Evolutionary conservation across 345 rosid genomes (phyloP).

Genomic region (Toxicodendron radicans): DNA sequence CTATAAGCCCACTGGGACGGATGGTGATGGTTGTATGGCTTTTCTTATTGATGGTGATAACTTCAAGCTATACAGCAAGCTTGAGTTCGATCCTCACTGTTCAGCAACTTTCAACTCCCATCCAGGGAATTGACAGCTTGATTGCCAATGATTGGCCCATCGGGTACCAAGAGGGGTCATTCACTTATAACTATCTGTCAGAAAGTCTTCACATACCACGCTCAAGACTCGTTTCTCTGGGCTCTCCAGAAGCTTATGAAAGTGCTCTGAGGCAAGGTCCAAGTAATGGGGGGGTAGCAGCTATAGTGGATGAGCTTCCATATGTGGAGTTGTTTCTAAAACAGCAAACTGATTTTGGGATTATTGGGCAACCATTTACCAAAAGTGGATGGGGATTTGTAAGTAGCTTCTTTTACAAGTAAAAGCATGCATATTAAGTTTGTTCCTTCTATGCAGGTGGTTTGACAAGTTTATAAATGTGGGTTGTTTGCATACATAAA

Average conservation of each 20-base stretch:
- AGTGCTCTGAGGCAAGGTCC: slow-evolving; percentile 72
- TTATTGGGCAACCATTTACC: slow-evolving; percentile 76
- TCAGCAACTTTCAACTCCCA: slow-evolving; percentile 75
- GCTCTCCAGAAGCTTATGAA: slow-evolving; percentile 68
- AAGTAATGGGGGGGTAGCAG: slow-evolving; percentile 72
- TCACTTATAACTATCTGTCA: slow-evolving; percentile 54
- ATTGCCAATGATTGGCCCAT: slow-evolving; percentile 57
- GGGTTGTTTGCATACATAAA: background rate
- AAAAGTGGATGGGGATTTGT: slow-evolving; percentile 95
- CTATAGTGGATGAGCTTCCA: slow-evolving; percentile 79
- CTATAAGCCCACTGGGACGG: slow-evolving; percentile 62
- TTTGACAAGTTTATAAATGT: background rate
- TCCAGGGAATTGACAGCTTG: slow-evolving; percentile 83
- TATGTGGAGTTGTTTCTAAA: slow-evolving; percentile 74
- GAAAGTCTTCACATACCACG: slow-evolving; percentile 53
- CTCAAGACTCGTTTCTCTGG: slow-evolving; percentile 60
- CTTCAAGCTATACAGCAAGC: slow-evolving; percentile 91
- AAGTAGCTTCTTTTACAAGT: slow-evolving; percentile 38
- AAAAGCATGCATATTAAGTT: background rate
- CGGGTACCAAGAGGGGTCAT: slow-evolving; percentile 87
- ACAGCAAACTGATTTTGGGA: slow-evolving; percentile 51
- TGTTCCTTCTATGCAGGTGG: background rate
- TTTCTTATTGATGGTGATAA: slow-evolving; percentile 76
- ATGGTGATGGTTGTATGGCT: slow-evolving; percentile 92
- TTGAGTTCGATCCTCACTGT: slow-evolving; percentile 89